These are phyloP conservation scores for Isoetes taiwanensis DNA, from an alignment of 75 land plant species.

Conservation along the genomic window DNA sequence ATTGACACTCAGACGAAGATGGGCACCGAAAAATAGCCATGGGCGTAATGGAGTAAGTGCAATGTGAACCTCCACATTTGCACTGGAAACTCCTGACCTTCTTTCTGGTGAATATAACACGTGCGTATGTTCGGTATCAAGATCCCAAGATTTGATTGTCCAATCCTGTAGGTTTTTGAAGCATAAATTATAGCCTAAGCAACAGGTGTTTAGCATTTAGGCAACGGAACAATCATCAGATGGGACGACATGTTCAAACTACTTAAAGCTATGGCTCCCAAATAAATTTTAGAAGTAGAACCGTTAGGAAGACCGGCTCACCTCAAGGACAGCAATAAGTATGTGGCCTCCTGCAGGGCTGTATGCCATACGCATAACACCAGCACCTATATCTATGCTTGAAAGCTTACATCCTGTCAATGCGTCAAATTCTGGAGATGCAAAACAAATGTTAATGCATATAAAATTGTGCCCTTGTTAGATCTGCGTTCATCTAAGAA, in stretches of 20 bases:
- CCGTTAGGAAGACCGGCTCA: too few species aligned
- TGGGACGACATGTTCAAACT: conserved; percentile 7
- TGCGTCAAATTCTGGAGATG: conserved; percentile 62
- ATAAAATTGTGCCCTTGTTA: too few species aligned
- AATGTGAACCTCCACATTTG: conserved; percentile 85
- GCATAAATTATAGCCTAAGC: neutral
- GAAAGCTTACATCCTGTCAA: conserved; percentile 85
- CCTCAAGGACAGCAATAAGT: conserved; percentile 92
- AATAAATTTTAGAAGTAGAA: too few species aligned
- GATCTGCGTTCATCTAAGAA: neutral
- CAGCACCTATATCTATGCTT: conserved; percentile 72
- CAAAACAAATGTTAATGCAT: conserved; percentile 5
- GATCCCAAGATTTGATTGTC: conserved; percentile 90
- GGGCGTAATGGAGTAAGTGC: conserved; percentile 94
- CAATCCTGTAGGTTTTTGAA: conserved; percentile 47
- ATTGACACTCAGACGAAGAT: conserved; percentile 87
- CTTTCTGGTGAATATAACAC: conserved; percentile 89
- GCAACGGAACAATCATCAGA: neutral
- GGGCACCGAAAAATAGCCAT: conserved; percentile 92
- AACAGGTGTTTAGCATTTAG: neutral
- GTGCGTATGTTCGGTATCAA: conserved; percentile 80
- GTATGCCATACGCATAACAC: conserved; percentile 86
- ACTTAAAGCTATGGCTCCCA: too few species aligned
- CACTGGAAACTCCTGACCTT: conserved; percentile 42
- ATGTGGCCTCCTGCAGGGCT: conserved; percentile 83